These are phyloP conservation scores for Suillus bovinus DNA, from an alignment of 768 basidiomycete species.

Conservation along the genomic window DNA sequence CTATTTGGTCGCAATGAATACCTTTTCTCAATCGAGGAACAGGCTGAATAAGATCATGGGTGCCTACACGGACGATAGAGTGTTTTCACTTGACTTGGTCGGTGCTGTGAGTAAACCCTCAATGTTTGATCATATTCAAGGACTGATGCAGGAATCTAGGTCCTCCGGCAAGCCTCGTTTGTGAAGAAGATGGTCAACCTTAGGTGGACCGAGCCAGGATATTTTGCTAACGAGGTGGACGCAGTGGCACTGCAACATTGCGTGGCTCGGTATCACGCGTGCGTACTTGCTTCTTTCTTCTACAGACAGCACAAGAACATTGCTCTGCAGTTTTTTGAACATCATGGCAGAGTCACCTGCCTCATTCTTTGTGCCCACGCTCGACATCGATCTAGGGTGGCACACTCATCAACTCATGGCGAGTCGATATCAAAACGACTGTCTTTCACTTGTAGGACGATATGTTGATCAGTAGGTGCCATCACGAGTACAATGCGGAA, in stretches of 20 bases:
- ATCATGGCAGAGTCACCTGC: slow-evolving; percentile 46
- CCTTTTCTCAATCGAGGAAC: neutral
- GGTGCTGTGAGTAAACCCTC: slow-evolving; percentile 44
- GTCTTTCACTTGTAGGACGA: slow-evolving; percentile 39
- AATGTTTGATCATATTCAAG: neutral
- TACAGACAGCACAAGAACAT: neutral
- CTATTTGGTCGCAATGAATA: neutral
- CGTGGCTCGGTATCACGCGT: slow-evolving; percentile 61
- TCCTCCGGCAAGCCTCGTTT: slow-evolving; percentile 57
- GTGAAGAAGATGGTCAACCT: slow-evolving; percentile 53
- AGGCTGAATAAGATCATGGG: slow-evolving; percentile 41
- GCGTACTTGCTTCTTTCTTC: slow-evolving; percentile 13
- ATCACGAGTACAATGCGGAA: neutral
- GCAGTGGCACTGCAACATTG: slow-evolving; percentile 47
- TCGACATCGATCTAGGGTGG: slow-evolving; percentile 74
- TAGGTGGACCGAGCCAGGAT: slow-evolving; percentile 47
- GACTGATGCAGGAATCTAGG: slow-evolving; percentile 27
- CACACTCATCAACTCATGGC: slow-evolving; percentile 65
- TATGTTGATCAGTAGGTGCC: slow-evolving; percentile 55
- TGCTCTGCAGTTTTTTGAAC: slow-evolving; percentile 46
- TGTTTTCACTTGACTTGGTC: slow-evolving; percentile 55
- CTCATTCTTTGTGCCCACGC: slow-evolving; percentile 53
- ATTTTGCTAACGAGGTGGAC: slow-evolving; percentile 39
- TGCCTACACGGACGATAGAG: slow-evolving; percentile 50
- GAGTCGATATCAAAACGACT: slow-evolving; percentile 42